Evolutionary conservation across 116 monocot species (phyloP), one percentile per base, ranked within the genome.

Genomic region (Iris pallida): DNA sequence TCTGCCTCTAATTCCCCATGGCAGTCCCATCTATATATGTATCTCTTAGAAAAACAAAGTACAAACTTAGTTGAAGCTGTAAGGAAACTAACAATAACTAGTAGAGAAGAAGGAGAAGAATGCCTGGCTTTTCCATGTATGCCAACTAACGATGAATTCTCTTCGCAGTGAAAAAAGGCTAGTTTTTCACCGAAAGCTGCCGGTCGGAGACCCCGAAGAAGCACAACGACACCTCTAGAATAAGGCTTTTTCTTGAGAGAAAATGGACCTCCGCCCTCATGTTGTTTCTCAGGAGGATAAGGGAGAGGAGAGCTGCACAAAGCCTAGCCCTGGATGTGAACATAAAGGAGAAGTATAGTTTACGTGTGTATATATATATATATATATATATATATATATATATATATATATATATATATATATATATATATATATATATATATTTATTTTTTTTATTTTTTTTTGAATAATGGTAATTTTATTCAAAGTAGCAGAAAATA

Each of bases 51-150:
- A 66, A 63, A 63, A 47, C 61, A 42, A 45, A 61, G 2, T 4
- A 61, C 8, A 19, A 20, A 41, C 47, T 46, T 11, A 63, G 8
- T 18, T 18, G 40, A 45, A 8, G 49, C 8, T 17, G 8, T 18
- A 63, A 53, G 20, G n/a, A n/a, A 55, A 42, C 4, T 16, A 43
- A 68, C 8, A 51, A 51, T 9, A 43, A 11, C 30, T 43, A 53
- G n/a, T 6, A 40, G 52, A 53, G 51, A 52, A 5, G 18, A 2
- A 8, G 53, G 44, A 70, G 59, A 64, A 53, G 54, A 20, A 75
- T 75, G 75, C 75, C 75, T 75, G 75, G 75, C 75, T 75, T 75
- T 68, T 53, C 75, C 75, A 61, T 75, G 75, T 75, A 75, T 68
- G 75, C 75, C 75, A 68, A 57, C 47, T 6, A 67, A 47, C 68